A percentile compares a stretch with the other conserved stretches of the same genome.
Evolutionary conservation across 2,329 filamentous ascomycete species (phyloP).

Genomic region (Samsoniella hepiali): DNA sequence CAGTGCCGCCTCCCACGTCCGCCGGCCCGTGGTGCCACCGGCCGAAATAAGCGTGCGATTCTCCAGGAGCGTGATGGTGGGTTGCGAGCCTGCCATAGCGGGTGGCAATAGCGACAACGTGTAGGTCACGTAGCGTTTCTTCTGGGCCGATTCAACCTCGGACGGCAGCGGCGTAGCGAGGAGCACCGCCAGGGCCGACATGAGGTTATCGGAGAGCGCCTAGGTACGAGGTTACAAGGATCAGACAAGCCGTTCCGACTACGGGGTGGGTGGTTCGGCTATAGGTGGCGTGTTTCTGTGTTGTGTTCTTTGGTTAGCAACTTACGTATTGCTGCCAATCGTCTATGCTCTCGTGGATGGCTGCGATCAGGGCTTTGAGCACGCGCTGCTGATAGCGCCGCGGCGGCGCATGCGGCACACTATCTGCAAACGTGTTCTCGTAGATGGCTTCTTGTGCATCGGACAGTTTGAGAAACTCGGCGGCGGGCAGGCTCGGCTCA

Average conservation of each 20-base stretch:
- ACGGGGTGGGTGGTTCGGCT: not conserved
- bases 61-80: constrained; percentile 62
- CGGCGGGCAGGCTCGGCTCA: constrained; percentile 61
- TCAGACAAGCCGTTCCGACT: constrained; percentile 10
- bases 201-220: constrained; percentile 81
- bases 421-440: constrained; percentile 61
- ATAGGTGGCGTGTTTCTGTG: not conserved
- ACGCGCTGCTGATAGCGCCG: constrained; percentile 66
- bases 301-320: constrained; percentile 20
- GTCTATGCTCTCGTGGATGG: constrained; percentile 69
- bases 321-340: constrained; percentile 88
- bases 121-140: constrained; percentile 74
- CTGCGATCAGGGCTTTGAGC: constrained; percentile 67
- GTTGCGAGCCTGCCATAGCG: not conserved
- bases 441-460: constrained; percentile 66
- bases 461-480: constrained; percentile 54
- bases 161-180: constrained; percentile 62
- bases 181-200: constrained; percentile 63
- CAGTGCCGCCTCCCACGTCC: constrained; percentile 79
- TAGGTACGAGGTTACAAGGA: constrained; percentile 37
- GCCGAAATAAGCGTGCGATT: constrained; percentile 66
- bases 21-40: constrained; percentile 68
- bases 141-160: constrained; percentile 64
- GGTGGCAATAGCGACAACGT: constrained; percentile 36
- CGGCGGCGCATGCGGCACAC: constrained; percentile 53